Evolutionary conservation across 208 protist species (phyloP).

Genomic region (Leishmania arabica): DNA sequence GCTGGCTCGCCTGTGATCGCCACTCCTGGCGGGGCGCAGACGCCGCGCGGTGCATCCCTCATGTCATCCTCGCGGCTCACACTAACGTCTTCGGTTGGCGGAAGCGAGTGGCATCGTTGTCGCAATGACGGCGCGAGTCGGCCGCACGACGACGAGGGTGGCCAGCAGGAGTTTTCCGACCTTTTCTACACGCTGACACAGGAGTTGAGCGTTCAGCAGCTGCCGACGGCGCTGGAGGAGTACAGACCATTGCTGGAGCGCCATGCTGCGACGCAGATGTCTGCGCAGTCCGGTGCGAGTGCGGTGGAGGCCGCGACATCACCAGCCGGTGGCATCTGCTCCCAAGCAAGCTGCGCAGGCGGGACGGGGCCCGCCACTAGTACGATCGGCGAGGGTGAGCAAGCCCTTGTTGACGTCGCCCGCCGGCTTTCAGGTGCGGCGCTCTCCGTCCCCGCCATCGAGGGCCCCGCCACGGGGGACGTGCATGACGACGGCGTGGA

Average conservation of each 20-base stretch:
- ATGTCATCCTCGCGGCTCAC: constrained; percentile 8
- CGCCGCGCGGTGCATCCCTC: neutral
- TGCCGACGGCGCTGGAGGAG: constrained; percentile 11
- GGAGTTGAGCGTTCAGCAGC: constrained; percentile 15
- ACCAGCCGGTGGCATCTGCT: neutral
- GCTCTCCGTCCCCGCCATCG: neutral
- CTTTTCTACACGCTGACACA: constrained; percentile 10
- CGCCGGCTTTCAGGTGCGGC: neutral
- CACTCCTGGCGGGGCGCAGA: neutral
- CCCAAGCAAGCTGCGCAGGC: neutral
- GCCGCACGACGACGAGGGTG: neutral
- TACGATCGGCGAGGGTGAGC: neutral
- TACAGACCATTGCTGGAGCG: constrained; percentile 14
- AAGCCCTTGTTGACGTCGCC: neutral
- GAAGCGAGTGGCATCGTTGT: neutral
- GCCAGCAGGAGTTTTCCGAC: neutral
- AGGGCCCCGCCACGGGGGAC: neutral
- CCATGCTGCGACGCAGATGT: neutral
- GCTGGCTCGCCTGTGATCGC: neutral
- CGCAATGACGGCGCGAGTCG: neutral
- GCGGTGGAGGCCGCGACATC: neutral
- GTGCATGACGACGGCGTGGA: neutral
- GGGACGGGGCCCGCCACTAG: neutral
- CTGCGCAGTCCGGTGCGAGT: neutral
- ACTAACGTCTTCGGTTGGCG: constrained; percentile 1